These are phyloP conservation scores for Trypanosoma melophagium DNA, from an alignment of 208 protist genomes.

Conservation along the genomic window DNA sequence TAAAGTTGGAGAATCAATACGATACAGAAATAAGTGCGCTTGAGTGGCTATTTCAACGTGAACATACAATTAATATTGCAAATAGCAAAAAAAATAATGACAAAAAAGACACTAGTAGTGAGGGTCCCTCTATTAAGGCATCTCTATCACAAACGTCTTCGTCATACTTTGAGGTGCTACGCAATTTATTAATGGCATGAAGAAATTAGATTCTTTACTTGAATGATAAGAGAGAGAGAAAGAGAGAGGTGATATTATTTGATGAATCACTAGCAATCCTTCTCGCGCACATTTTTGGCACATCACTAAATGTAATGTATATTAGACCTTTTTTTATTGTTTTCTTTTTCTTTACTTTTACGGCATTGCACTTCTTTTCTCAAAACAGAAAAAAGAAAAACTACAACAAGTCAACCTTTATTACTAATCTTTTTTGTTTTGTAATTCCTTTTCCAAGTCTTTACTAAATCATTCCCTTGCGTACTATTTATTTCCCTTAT, in stretches of 20 bases:
- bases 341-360: too few relatives aligned
- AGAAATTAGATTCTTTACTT: too few relatives aligned
- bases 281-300: too few relatives aligned
- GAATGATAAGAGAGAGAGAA: neutral
- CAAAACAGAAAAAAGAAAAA: neutral
- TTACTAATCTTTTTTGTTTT: too few relatives aligned
- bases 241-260: constrained; percentile 1
- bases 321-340: too few relatives aligned
- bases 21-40: constrained; percentile 11
- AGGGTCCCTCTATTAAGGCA: neutral
- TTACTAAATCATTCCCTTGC: constrained; percentile 9
- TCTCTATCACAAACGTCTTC: neutral
- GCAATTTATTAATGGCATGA: too few relatives aligned
- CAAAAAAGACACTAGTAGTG: neutral
- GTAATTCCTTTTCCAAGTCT: too few relatives aligned
- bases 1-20: constrained; percentile 24
- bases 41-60: constrained; percentile 17
- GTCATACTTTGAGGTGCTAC: neutral
- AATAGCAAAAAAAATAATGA: neutral
- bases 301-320: too few relatives aligned
- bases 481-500: neutral
- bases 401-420: neutral
- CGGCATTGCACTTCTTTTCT: too few relatives aligned
- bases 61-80: neutral
- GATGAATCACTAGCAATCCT: too few relatives aligned